A percentile compares a stretch with the other conserved stretches of the same genome.
Evolutionary conservation across 75 land plant species (phyloP).

Genomic region (Adiantum capillusveneris): DNA sequence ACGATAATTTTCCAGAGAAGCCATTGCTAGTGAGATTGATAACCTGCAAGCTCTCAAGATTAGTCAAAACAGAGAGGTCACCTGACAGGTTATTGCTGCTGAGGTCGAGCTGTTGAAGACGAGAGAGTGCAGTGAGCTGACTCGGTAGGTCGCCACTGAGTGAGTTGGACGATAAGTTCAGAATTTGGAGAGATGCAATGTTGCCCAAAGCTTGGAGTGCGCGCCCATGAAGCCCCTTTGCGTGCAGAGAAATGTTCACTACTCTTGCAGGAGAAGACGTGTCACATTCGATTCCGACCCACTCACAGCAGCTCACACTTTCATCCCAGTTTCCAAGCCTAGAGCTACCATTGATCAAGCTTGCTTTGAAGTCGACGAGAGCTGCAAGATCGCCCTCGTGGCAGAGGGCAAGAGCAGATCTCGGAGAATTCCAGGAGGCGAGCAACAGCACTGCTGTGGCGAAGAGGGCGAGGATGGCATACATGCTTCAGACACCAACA

Average conservation of each 20-base stretch:
- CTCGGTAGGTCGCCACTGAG: conserved; percentile 17
- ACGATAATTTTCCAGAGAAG: conserved; percentile 19
- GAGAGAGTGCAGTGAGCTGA: conserved; percentile 9
- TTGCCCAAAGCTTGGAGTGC: conserved; percentile 19
- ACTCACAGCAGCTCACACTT: conserved; percentile 16
- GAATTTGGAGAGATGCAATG: conserved; percentile 15
- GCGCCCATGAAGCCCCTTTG: conserved; percentile 21
- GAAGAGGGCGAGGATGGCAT: no score
- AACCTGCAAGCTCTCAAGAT: conserved; percentile 5
- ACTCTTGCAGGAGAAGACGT: conserved; percentile 6
- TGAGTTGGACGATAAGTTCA: conserved; percentile 28
- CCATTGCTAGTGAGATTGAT: conserved; percentile 36
- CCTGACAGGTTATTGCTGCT: conserved; percentile 40
- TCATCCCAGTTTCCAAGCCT: background rate
- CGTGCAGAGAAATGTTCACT: conserved; percentile 18
- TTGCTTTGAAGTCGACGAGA: background rate
- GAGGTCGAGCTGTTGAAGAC: conserved; percentile 27
- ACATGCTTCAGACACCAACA: no score
- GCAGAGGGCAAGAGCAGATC: background rate
- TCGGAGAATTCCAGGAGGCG: background rate
- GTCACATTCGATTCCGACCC: conserved; percentile 35
- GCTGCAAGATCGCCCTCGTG: background rate
- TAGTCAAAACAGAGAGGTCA: conserved; percentile 8
- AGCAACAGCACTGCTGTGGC: background rate
- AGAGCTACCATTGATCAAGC: background rate